Conservation (phyloP, 768 basidiomycete genomes). For the Lanmaoa rubissima region DNA sequence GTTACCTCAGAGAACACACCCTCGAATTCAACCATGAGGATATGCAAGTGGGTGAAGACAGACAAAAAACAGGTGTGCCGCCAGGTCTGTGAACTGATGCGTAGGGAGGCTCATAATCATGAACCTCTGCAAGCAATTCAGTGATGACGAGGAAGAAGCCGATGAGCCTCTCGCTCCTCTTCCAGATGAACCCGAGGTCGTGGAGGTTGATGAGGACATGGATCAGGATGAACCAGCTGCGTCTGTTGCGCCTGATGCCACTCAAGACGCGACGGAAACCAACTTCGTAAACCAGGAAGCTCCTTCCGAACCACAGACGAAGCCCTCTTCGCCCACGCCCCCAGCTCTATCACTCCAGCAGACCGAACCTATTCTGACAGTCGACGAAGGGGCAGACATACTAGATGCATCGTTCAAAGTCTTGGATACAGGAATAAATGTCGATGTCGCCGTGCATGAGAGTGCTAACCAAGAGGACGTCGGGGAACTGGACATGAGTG, state of each 20-base stretch:
- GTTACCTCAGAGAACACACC: conserved; percentile 53
- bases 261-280: conserved; percentile 39
- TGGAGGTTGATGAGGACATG: conserved; percentile 73
- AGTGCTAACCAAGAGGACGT: conserved; percentile 31
- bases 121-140: conserved; percentile 64
- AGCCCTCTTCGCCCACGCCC: conserved; percentile 67
- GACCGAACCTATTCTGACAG: conserved; percentile 44
- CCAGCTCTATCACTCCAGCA: conserved; percentile 54
- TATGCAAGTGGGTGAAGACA: conserved; percentile 78
- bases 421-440: conserved; percentile 46
- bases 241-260: conserved; percentile 41
- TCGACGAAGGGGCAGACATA: conserved; percentile 39
- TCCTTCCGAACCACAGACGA: conserved; percentile 52
- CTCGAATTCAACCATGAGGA: conserved; percentile 57
- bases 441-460: conserved; percentile 40
- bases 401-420: conserved; percentile 59
- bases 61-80: conserved; percentile 68
- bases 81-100: not conserved
- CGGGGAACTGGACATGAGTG: conserved; percentile 60
- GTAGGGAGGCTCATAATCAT: conserved; percentile 1
- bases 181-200: conserved; percentile 73
- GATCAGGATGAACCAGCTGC: conserved; percentile 59
- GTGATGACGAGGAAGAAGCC: conserved; percentile 77
- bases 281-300: conserved; percentile 35
- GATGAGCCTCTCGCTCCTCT: conserved; percentile 82